Evolutionary conservation across 1,139 yeast species (phyloP).

Genomic region (Geotrichum carabidarum): DNA sequence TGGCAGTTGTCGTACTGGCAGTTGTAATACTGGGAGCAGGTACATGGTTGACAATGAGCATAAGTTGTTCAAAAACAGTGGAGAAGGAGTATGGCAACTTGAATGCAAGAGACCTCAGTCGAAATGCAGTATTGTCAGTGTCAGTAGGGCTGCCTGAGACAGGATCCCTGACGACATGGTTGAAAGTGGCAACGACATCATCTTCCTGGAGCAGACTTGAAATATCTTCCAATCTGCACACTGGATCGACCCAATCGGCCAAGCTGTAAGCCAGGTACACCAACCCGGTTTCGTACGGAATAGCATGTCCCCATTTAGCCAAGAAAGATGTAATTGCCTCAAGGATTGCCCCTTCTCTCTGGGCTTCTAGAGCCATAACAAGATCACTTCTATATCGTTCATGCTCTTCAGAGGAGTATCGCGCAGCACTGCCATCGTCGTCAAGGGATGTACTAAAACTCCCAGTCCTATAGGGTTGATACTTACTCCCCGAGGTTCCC

Average conservation of each 20-base stretch:
- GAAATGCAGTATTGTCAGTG: neutral
- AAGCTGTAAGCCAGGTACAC: conserved; percentile 83
- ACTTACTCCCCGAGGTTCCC: too few species aligned
- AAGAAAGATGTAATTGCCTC: conserved; percentile 59
- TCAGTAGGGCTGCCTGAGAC: too few species aligned
- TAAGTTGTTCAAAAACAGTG: conserved; percentile 70
- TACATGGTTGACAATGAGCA: conserved; percentile 68
- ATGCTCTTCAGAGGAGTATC: neutral
- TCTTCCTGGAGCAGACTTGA: neutral
- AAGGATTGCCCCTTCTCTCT: conserved; percentile 42
- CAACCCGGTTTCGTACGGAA: conserved; percentile 74
- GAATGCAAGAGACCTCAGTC: conserved; percentile 1
- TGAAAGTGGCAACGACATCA: neutral
- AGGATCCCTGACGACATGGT: neutral
- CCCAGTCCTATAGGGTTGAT: too few species aligned
- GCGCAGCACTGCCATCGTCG: neutral
- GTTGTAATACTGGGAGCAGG: conserved; percentile 38
- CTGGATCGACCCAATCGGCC: conserved; percentile 85
- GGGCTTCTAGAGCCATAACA: neutral
- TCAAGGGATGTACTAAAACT: neutral
- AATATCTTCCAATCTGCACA: conserved; percentile 26
- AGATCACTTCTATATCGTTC: neutral
- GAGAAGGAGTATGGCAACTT: conserved; percentile 37
- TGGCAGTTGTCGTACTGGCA: conserved; percentile 13
- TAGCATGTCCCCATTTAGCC: conserved; percentile 69